Base-by-base conservation (phyloP, 768 basidiomycete genomes). In the Panellus pusillus region DNA sequence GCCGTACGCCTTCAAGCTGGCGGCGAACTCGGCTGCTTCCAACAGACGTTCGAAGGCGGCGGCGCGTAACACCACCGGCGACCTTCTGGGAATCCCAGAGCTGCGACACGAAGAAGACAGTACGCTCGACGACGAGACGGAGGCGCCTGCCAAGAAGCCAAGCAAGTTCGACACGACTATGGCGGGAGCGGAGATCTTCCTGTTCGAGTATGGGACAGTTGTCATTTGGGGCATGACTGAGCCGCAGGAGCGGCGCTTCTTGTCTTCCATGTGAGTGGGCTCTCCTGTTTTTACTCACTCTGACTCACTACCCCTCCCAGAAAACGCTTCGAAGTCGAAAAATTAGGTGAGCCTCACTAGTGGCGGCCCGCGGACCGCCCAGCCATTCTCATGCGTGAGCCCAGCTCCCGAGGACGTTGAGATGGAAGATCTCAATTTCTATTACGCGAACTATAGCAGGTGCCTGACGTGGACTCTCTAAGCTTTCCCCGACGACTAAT, bases 191-290 rank as follows among this genome's bases (percentile, higher is more conserved):
- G 95, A 97, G 70, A 89, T 97, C 50, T 97, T 96, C 68, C 72
- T 97, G 60, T 98, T 97, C 70, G 82, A 88, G 58, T 97, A 96
- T 66, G 95, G 95, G 12, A 94, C 92, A 0, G 90, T 96, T 24
- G 95, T 98, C 20, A 91, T 96, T 47, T 98, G 95, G 95, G 95
- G 95, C 20, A 97, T 98, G 94, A 87, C 91, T 36, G 93, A 97
- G 67, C 76, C 83, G 6, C 91, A 97, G 65, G 95, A 98, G 74
- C 89, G 82, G 68, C 79, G 93, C 9, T 93, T 98, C 64, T 72
- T 98, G 57, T 84, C 89, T 24, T 94, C 93, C 18, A 80, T 98
- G 95, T 95, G 64, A 71, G 91, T 75, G 24, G 24, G 24, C 6
- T 44, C 20, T 42, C 45, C 29, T 31, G 28, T 35, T 52, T 38